Evolutionary conservation across 352 stramenopile genomes (phyloP), one percentile per base, ranked within the genome.

Genomic region (Globisporangium spinosum): DNA sequence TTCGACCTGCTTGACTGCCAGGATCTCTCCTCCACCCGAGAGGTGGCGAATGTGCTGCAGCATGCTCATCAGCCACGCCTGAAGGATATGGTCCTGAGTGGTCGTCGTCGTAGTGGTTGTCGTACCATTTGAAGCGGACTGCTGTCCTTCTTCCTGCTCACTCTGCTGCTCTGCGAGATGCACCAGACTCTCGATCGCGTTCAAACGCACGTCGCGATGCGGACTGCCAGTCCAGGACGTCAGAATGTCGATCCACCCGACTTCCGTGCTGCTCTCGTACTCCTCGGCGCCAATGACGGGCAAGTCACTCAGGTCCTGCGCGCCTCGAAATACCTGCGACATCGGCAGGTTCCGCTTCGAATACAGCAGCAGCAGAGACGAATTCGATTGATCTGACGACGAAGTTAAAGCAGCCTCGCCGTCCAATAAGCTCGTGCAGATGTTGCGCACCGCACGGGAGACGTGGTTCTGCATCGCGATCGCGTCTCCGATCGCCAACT

Each of bases 191-290:
- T 87, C 67, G 59, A 94, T 86, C 12, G 81, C 85, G 58, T 91
- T 90, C 25, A 75, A 54, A 4, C 88, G 78, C 20, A 94, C 80
- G 53, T 83, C 70, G 5, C 73, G 73, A 23, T 88, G 69, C 23
- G 75, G 55, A 40, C 78, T 93, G n/a, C 75, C 73, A 13, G 77
- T 86, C 88, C 88, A 95, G 38, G 78, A 62, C 1, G 85, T 93
- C 32, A 94, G 59, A 29, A 95, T 91, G 58, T 95, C 88, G 29
- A 90, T 77, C 88, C 88, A 95, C 0, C 88, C 88, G 54, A 91
- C 83, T 65, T 94, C 78, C 12, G 80, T 91, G 47, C 64, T 87
- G 23, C 80, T 71, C 49, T 95, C 86, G 67, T 90, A 91, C 45
- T 95, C 88, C 56, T 89, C 86, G 35, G 83, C 86, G 9, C 83